Base-by-base conservation (phyloP, 129 eudicot genomes). In the Artemisia tridentata region DNA sequence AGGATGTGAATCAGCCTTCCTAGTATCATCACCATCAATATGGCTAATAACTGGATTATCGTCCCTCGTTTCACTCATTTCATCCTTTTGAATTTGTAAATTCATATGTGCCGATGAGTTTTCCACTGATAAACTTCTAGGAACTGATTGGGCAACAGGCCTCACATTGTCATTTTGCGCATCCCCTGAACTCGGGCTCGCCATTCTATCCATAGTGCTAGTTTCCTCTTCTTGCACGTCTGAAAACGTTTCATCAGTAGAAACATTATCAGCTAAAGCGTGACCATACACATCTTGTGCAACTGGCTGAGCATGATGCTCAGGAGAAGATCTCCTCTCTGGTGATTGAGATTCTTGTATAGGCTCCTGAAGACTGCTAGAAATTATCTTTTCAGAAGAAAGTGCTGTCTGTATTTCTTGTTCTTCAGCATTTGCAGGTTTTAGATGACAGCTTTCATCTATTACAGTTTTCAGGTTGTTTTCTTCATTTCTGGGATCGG, bases 261-360 rank as follows among this genome's bases (percentile, higher is more conserved):
- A 73, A 66, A 59, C 71, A 63, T 72, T 72, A 38, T 52, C 75
- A 29, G 79, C 68, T 68, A 12, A 45, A 54, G 77, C 69, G 13
- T 72, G 73, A 50, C 25, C 73, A n/a, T 80, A 59, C 62, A 18
- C 50, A 49, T 79, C 82, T 61, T 43, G 73, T n/a, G 34, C 17
- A n/a, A 58, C 57, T 79, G 79, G 76, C 60, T 47, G 81, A 61
- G 72, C 75, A 79, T 71, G 49, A 74, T 75, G 54, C 79, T 80
- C 83, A 31, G 77, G 66, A 68, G 59, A 79, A 68, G 75, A 45
- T 61, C 47, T 75, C 29, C 84, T 72, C 25, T 77, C 92, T 71
- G 77, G 38, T 41, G 18, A 47, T 55, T 20, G 71, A 80, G 61
- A 59, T 50, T 81, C 80, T 58, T 72, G 80, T 47, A 45, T 63